Evolutionary conservation across 2,329 filamentous ascomycete genomes (phyloP), one percentile per base, ranked within the genome.

Genomic region (Talaromyces sp.): DNA sequence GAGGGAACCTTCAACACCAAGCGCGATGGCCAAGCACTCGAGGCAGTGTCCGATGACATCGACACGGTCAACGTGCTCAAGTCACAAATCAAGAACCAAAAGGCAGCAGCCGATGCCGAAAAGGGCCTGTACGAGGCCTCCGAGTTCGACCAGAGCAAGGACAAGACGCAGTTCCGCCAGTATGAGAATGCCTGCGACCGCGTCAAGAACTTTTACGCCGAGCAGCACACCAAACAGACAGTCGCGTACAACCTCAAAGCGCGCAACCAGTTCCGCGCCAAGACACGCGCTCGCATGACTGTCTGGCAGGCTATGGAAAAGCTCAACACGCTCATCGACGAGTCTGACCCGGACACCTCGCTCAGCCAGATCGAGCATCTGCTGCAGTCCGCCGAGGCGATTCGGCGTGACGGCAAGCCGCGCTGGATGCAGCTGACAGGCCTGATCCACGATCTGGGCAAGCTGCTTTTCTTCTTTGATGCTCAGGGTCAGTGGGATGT

Each of bases 271-370:
- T 91, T 92, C 79, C 80, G 87, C 75, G 83, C 82, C 66, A 85
- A 87, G 64, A 84, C 84, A 1, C 86, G 89, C 59, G 86, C 89
- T 16, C 83, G 89, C 75, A 91, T 96, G 90, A 89, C 88, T 65
- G 83, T 96, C 74, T 96, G 92, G 92, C 83, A 96, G 75, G 92
- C 92, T 23, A 95, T 96, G 79, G 91, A 96, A 84, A 93, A 92
- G 78, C 88, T 96, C 71, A 91, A 96, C 83, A 92, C 89, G 0
- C 84, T 96, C 58, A 90, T 96, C 75, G 92, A 96, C 78, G 90
- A 96, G 77, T 92, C 89, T 23, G 92, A 96, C 79, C 92, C 92
- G 1, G 92, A 96, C 79, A 96, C 92, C 53, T 87, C 85, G 55
- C 87, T 96, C 65, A 89, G 87, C 31, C 92, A 96, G 80, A 96